Percentiles rank a stretch among this genome's conserved stretches.
Evolutionary conservation across 768 basidiomycete species (phyloP).

Genomic region (Serendipita sp.): DNA sequence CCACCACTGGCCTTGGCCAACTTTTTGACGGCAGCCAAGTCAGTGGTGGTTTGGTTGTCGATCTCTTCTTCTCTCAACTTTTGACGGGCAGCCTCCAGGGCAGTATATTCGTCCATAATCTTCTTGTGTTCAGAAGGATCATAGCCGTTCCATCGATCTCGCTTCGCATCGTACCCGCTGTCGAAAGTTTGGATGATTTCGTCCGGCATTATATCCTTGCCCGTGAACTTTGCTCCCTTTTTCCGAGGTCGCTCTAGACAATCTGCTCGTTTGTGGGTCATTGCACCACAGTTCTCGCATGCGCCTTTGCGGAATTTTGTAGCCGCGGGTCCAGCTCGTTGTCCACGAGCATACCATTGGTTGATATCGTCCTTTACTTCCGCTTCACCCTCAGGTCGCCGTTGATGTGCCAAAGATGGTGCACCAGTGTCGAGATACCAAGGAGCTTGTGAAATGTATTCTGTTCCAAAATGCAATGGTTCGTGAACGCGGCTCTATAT

Average conservation of each 20-base stretch:
- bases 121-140: conserved; percentile 72
- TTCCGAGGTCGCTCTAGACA: conserved; percentile 93
- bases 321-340: conserved; percentile 71
- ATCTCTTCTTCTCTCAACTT: conserved; percentile 92
- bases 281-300: conserved; percentile 96
- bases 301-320: conserved; percentile 97
- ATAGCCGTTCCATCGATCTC: conserved; percentile 98
- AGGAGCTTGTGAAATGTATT: conserved; percentile 96
- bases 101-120: conserved; percentile 88
- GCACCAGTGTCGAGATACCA: conserved; percentile 96
- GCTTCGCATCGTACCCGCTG: conserved; percentile 76
- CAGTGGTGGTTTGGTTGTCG: conserved; percentile 90
- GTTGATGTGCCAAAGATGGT: conserved; percentile 88
- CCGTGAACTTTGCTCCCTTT: conserved; percentile 87
- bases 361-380: conserved; percentile 43
- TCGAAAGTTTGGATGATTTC: conserved; percentile 73
- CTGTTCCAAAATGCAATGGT: conserved; percentile 22
- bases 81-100: conserved; percentile 77
- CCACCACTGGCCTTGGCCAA: conserved; percentile 61
- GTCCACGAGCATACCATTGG: conserved; percentile 82
- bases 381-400: conserved; percentile 50
- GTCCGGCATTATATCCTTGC: conserved; percentile 78
- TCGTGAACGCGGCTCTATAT: conserved; percentile 6
- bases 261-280: conserved; percentile 81
- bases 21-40: conserved; percentile 78